These are phyloP conservation scores for Suaeda aralocaspica DNA, from an alignment of 148 eudicot species.

Conservation along the genomic window DNA sequence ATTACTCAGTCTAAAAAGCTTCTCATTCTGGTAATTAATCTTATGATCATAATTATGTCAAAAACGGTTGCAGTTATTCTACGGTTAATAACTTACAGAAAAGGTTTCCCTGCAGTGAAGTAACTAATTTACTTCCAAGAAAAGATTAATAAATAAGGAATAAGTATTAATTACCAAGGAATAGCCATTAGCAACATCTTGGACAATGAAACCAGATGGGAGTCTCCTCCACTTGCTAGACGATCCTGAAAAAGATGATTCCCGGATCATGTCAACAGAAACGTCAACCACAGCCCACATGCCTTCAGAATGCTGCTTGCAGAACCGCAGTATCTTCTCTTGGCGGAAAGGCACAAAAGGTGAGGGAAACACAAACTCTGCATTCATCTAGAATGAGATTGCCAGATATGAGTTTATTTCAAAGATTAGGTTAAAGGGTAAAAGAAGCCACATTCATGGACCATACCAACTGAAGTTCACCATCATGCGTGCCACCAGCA, in stretches of 20 bases:
- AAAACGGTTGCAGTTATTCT: conserved; percentile 14
- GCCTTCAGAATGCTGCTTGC: conserved; percentile 63
- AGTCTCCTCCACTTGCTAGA: conserved; percentile 50
- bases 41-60: conserved; percentile 19
- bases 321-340: conserved; percentile 58
- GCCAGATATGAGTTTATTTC: not conserved
- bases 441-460: not conserved
- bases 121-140: not conserved
- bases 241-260: conserved; percentile 28
- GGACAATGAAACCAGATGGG: conserved; percentile 79
- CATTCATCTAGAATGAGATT: conserved; percentile 29
- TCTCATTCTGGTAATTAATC: conserved; percentile 14
- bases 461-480: conserved; percentile 72
- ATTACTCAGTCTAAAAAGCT: conserved; percentile 20
- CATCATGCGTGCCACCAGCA: conserved; percentile 44
- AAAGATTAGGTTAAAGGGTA: not conserved
- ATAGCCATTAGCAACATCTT: conserved; percentile 66
- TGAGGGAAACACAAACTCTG: conserved; percentile 47
- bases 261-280: conserved; percentile 50
- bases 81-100: conserved; percentile 2
- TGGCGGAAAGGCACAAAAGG: conserved; percentile 67
- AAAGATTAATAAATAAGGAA: not conserved
- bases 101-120: not conserved
- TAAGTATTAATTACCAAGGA: conserved; percentile 51
- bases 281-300: conserved; percentile 81